Conservation (phyloP, 345 rosid species). For the Eutrema heterophyllum region DNA sequence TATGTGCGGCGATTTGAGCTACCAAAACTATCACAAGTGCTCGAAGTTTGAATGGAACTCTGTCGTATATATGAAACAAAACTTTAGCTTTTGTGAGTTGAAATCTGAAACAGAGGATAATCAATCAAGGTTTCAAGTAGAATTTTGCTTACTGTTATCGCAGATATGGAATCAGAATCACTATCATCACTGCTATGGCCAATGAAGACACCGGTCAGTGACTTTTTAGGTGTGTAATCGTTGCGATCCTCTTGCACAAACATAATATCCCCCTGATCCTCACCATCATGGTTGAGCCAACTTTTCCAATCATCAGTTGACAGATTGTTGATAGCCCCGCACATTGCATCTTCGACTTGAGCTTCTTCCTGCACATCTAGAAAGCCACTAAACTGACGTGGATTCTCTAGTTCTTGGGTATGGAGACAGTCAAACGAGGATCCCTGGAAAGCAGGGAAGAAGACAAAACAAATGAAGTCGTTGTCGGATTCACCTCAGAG, state of each 20-base stretch:
- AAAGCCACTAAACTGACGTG: not conserved
- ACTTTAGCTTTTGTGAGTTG: not conserved
- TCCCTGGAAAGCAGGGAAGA: not conserved
- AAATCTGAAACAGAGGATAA: not conserved
- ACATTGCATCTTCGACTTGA: not conserved
- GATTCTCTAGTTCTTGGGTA: not conserved
- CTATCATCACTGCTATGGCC: slow-evolving; percentile 13
- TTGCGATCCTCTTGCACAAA: slow-evolving; percentile 1
- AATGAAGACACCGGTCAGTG: not conserved
- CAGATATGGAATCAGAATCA: slow-evolving; percentile 2
- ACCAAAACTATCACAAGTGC: slow-evolving; percentile 15
- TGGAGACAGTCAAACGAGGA: not conserved
- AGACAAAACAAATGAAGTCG: not conserved
- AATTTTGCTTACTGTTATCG: slow-evolving; percentile 13
- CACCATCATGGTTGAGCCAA: not conserved
- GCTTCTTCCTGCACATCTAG: not conserved
- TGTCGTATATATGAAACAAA: not conserved
- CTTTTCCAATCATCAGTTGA: not conserved
- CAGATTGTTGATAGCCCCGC: not conserved
- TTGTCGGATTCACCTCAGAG: not conserved
- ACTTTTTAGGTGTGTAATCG: slow-evolving; percentile 7
- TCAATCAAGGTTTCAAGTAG: not conserved
- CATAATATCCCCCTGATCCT: not conserved
- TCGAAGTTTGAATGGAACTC: not conserved
- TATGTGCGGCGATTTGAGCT: slow-evolving; percentile 7